Conservation (phyloP, 2,329 filamentous ascomycete species). For the Neophaeococcomyces aloes region DNA sequence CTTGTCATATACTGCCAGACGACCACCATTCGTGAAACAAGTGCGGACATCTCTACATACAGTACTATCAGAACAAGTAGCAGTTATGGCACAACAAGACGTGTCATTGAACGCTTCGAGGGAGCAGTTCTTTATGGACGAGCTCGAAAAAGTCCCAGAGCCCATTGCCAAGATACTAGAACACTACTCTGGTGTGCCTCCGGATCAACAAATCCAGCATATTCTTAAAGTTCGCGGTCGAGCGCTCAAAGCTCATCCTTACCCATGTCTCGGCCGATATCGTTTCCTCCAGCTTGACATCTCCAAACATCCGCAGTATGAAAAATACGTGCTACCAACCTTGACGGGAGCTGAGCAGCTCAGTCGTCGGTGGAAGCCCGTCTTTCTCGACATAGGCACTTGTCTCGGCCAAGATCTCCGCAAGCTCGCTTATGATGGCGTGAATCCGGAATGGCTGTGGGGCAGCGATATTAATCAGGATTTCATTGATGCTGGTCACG, state of each 20-base stretch:
- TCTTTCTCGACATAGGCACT: slow-evolving; percentile 35
- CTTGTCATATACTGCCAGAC: too few species aligned
- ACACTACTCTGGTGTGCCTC: slow-evolving; percentile 16
- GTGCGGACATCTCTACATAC: too few species aligned
- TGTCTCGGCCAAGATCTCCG: slow-evolving; percentile 37
- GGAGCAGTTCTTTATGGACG: not conserved
- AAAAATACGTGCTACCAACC: slow-evolving; percentile 14
- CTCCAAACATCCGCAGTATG: slow-evolving; percentile 25
- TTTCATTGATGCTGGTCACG: slow-evolving; percentile 34
- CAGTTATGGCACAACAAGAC: too few species aligned
- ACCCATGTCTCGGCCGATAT: slow-evolving; percentile 36
- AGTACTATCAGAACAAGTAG: too few species aligned
- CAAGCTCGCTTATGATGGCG: slow-evolving; percentile 39
- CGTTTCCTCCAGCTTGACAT: slow-evolving; percentile 35
- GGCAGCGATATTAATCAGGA: slow-evolving; percentile 24
- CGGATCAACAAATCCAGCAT: slow-evolving; percentile 13
- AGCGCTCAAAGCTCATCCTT: slow-evolving; percentile 26
- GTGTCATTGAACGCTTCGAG: too few species aligned
- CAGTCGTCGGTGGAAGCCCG: slow-evolving; percentile 5
- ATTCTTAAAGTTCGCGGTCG: slow-evolving; percentile 19
- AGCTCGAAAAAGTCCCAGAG: slow-evolving; percentile 11
- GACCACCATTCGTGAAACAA: too few species aligned
- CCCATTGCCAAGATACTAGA: slow-evolving; percentile 13
- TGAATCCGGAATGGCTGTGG: slow-evolving; percentile 35
- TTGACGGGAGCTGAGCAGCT: slow-evolving; percentile 7